Evolutionary conservation across 129 eudicot species (phyloP).

Genomic region (Arctium lappa): DNA sequence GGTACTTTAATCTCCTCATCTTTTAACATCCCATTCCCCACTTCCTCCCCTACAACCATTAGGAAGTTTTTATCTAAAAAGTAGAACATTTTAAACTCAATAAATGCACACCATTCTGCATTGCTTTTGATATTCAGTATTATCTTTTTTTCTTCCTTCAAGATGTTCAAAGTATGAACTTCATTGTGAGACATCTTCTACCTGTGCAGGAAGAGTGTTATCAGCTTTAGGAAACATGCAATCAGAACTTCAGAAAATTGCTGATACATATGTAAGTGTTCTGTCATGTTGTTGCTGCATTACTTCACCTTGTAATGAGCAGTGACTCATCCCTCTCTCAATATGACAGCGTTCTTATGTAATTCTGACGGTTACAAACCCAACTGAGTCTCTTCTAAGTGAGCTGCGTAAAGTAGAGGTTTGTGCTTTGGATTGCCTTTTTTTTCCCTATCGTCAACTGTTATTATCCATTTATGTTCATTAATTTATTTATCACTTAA

Average conservation of each 20-base stretch:
- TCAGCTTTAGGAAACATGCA: slow-evolving; percentile 68
- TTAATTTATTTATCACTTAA: background rate
- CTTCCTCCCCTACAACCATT: background rate
- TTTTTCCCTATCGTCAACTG: background rate
- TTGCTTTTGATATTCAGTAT: background rate
- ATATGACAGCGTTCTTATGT: slow-evolving; percentile 76
- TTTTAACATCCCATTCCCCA: background rate
- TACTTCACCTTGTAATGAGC: slow-evolving; percentile 1
- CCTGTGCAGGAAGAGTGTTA: slow-evolving; percentile 61
- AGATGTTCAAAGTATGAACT: background rate
- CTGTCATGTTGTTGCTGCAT: slow-evolving; percentile 7
- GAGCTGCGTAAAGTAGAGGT: slow-evolving; percentile 97
- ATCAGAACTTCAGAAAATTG: slow-evolving; percentile 76
- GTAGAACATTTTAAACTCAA: background rate
- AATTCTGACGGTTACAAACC: slow-evolving; percentile 71
- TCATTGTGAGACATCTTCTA: background rate
- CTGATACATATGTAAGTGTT: slow-evolving; percentile 77
- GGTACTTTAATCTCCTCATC: background rate
- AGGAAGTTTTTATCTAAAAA: background rate
- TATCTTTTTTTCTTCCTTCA: background rate
- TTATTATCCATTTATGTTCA: background rate
- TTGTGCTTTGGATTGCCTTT: slow-evolving; percentile 28
- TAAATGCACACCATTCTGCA: background rate
- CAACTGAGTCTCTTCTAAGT: slow-evolving; percentile 82
- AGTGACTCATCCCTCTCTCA: slow-evolving; percentile 25